phyloP scores from a whole-genome alignment of 2,329 filamentous ascomycete genomes.

The Pseudonectria buxi region DNA sequence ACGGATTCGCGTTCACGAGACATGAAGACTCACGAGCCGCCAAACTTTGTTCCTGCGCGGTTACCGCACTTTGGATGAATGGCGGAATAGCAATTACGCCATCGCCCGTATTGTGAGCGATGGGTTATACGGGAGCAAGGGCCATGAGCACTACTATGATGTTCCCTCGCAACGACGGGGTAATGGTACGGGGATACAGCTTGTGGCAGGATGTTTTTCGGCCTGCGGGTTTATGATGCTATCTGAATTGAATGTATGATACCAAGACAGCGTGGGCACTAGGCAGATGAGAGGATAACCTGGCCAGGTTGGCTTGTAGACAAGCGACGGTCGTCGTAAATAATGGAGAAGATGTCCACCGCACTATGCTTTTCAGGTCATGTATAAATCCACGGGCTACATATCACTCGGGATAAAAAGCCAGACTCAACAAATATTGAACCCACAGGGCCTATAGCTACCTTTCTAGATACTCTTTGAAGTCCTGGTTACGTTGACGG shows the following conservation, averaged over 20 bases:
- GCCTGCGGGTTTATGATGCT: not conserved
- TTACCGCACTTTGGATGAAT: conserved; percentile 48
- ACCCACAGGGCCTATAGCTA: too few species aligned
- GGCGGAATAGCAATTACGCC: not conserved
- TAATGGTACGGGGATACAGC: conserved; percentile 9
- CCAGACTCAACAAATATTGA: too few species aligned
- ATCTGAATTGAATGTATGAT: conserved; percentile 17
- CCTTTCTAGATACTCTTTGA: too few species aligned
- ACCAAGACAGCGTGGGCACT: conserved; percentile 15
- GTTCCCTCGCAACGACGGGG: not conserved
- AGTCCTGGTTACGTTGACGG: conserved; percentile 6
- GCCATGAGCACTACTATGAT: too few species aligned
- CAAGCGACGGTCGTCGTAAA: too few species aligned
- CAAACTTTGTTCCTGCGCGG: conserved; percentile 50
- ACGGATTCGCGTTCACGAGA: conserved; percentile 1
- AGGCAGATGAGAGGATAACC: not conserved
- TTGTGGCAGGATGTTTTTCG: too few species aligned
- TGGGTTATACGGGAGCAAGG: not conserved
- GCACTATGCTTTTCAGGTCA: too few species aligned
- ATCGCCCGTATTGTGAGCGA: not conserved
- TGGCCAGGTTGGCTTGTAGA: too few species aligned
- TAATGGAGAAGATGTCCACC: too few species aligned
- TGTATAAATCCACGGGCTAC: too few species aligned
- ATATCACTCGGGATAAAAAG: too few species aligned
- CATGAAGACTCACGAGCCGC: conserved; percentile 8